Evolutionary conservation across 108 stramenopile genomes (phyloP), one percentile per base, ranked within the genome.

Genomic region (Skeletonema marinoi): DNA sequence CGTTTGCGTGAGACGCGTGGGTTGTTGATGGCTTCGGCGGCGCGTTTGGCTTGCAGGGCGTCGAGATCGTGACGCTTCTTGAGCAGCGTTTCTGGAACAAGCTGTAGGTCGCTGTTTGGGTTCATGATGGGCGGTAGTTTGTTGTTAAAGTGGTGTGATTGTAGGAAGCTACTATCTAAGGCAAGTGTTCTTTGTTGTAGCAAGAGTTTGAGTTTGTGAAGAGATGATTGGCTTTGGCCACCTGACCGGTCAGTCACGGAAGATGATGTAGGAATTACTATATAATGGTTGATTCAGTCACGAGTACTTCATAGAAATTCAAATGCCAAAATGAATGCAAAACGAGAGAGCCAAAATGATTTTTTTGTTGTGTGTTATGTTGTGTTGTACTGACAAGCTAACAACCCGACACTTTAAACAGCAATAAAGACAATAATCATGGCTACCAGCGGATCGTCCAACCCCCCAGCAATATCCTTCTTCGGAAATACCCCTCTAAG

Each of bases 21-120:
- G 39, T 80, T 79, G 14, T 59, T 61, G 35, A 83, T 50, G 21
- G 58, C 69, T 42, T 84, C 59, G n/a, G 92, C 92, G 41, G 87
- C 89, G 9, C 86, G 80, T 39, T 86, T 71, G 70, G 91, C 91
- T 39, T 82, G 72, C 30, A 91, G 83, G 36, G 88, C 85, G 75
- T 95, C 94, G 80, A 95, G 78, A 71, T 95, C 94, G 73, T 95
- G 92, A 38, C 90, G 89, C 29, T 79, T 81, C 72, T 93, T 93
- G 60, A 95, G 86, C 38, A 93, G 80, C 13, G 89, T 85, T 77
- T 95, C 94, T 35, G 94, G 94, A 14, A 95, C 90, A 29, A 95
- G 77, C 17, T 85, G 86, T 5, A 93, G 84, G 48, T 88, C 84
- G 67, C 82, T 81, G 46, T 87, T 62, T 17, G 71, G 51, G 19